Evolutionary conservation across 2,329 filamentous ascomycete genomes (phyloP).

Genomic region (Aspergillus clavatus): DNA sequence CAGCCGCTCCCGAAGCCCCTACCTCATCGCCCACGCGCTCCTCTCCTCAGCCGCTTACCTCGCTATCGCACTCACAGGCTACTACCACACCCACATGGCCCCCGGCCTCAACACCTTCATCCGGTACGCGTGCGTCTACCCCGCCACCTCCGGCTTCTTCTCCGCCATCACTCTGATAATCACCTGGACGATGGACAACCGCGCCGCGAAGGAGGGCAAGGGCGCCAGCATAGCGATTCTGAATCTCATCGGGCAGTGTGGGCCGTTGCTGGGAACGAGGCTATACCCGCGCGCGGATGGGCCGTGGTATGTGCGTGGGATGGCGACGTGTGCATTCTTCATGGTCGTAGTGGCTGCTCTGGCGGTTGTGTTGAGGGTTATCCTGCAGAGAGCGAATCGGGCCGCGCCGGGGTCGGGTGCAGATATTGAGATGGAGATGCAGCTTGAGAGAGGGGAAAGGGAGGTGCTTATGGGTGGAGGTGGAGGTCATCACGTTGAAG

Average conservation of each 20-base stretch:
- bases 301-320: constrained; percentile 60
- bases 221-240: constrained; percentile 74
- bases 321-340: constrained; percentile 58
- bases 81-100: constrained; percentile 38
- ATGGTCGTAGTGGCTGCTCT: constrained; percentile 59
- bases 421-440: constrained; percentile 19
- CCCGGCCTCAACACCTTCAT: constrained; percentile 34
- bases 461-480: constrained; percentile 28
- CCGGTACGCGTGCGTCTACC: constrained; percentile 72
- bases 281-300: constrained; percentile 57
- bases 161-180: constrained; percentile 78
- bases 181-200: constrained; percentile 86
- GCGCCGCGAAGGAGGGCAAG: constrained; percentile 62
- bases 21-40: constrained; percentile 65
- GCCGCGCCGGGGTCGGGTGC: constrained; percentile 3
- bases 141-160: constrained; percentile 76
- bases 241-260: constrained; percentile 76
- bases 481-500: constrained; percentile 17
- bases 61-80: constrained; percentile 51
- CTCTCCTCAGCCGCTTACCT: constrained; percentile 64
- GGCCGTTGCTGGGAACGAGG: constrained; percentile 64
- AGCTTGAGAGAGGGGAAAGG: too few species aligned
- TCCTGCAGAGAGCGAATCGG: constrained; percentile 50
- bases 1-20: constrained; percentile 56
- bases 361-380: constrained; percentile 51